phyloP scores from a whole-genome alignment of 257 asterid genomes.

The Cordia subcordata region DNA sequence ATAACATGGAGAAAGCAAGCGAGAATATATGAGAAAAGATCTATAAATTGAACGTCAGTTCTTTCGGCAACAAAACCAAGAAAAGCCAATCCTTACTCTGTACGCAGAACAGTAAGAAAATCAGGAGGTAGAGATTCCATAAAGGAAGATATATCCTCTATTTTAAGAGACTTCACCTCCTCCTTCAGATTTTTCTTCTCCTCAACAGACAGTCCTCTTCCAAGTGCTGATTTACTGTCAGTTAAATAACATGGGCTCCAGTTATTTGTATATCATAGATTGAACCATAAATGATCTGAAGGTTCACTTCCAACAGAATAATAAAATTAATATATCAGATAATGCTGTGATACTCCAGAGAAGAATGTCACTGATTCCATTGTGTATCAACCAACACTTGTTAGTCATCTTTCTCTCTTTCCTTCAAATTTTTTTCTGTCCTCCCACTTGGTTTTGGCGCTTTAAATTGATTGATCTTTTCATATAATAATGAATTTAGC shows the following conservation, averaged over 20 bases:
- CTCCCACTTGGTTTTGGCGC: too few relatives aligned
- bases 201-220: conserved; percentile 71
- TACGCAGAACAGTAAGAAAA: conserved; percentile 67
- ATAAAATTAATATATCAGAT: too few relatives aligned
- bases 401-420: too few relatives aligned
- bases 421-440: too few relatives aligned
- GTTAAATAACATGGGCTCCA: background rate
- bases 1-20: background rate
- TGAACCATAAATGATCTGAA: too few relatives aligned
- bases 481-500: too few relatives aligned
- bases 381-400: too few relatives aligned
- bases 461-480: too few relatives aligned
- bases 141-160: conserved; percentile 91
- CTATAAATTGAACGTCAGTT: background rate
- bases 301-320: too few relatives aligned
- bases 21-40: conserved; percentile 4
- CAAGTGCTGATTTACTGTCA: conserved; percentile 66
- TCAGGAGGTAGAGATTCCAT: conserved; percentile 90
- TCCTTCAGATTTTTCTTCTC: conserved; percentile 58
- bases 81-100: conserved; percentile 51
- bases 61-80: background rate
- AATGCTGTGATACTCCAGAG: too few relatives aligned
- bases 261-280: background rate
- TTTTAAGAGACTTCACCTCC: conserved; percentile 64
- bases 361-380: too few relatives aligned